These are phyloP conservation scores for Phytopythium kandeliae DNA, from an alignment of 352 stramenopile genomes.

Conservation along the genomic window DNA sequence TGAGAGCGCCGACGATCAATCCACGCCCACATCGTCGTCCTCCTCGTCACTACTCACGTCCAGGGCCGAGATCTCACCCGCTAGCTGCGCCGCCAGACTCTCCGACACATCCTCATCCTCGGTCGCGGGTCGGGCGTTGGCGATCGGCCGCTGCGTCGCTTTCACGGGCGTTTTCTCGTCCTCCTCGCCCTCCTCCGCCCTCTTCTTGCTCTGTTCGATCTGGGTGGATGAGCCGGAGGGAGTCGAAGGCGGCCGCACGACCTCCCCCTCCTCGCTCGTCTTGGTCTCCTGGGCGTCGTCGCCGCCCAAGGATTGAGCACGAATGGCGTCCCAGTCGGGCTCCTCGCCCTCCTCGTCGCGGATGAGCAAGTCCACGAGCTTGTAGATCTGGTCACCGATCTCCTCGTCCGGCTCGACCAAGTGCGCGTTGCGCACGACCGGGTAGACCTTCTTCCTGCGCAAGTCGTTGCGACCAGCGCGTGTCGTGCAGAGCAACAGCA, in stretches of 20 bases:
- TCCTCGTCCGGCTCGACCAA: slow-evolving; percentile 77
- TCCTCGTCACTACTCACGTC: slow-evolving; percentile 87
- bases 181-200: slow-evolving; percentile 10
- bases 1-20: slow-evolving; percentile 20
- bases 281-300: slow-evolving; percentile 34
- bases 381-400: slow-evolving; percentile 85
- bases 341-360: slow-evolving; percentile 84
- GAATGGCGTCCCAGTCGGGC: slow-evolving; percentile 76
- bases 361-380: slow-evolving; percentile 85
- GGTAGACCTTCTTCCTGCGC: slow-evolving; percentile 83
- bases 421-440: slow-evolving; percentile 79
- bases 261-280: slow-evolving; percentile 18
- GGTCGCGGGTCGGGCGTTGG: slow-evolving; percentile 11
- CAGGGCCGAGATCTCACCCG: slow-evolving; percentile 61
- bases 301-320: slow-evolving; percentile 52
- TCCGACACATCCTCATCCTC: slow-evolving; percentile 68
- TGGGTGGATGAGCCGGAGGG: not conserved
- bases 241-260: slow-evolving; percentile 11
- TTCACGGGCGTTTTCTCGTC: slow-evolving; percentile 11
- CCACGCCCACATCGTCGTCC: slow-evolving; percentile 46
- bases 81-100: slow-evolving; percentile 54
- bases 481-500: slow-evolving; percentile 76
- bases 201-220: not conserved
- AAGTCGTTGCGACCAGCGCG: slow-evolving; percentile 72
- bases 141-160: slow-evolving; percentile 1